Evolutionary conservation across 768 basidiomycete genomes (phyloP), one percentile per base, ranked within the genome.

Genomic region (Termitomyces sp.): DNA sequence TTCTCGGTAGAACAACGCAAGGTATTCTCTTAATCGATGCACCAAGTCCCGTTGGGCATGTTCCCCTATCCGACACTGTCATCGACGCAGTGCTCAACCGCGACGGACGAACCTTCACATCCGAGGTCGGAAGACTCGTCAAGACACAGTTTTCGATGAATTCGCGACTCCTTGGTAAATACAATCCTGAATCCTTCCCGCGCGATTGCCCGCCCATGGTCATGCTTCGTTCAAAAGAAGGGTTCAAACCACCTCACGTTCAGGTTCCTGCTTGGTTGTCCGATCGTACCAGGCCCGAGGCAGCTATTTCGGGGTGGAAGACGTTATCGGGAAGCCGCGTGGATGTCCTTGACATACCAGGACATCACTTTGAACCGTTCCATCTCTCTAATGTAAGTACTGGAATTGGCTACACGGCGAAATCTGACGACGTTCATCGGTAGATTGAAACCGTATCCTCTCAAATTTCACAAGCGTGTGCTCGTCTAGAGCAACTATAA

Each of bases 1-100:
- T 59, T 18, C 70, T 63, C 5, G 81, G 78, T 3, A 59, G 77
- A 9, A 47, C 58, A 1, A 81, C 86, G 20, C 69, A 70, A 48
- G 89, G 86, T 0, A 70, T 90, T 41, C 58, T 89, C 9, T 70
- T 89, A 56, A 83, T 91, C 59, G 89, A 90, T 63, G 75, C 85
- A 0, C 86, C 89, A 0, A 71, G 75, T 53, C 88, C 89, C 0
- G 63, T 73, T 9, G 68, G 74, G n/a, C 75, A 77, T 6, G 72
- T 76, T 2, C 74, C 81, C 7, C 73, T 90, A 32, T 76, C 86
- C 7, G 73, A 77, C 35, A 38, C 72, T 0, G 58, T 88, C 31
- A 75, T 91, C 53, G 70, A 81, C n/a, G 65, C 70, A 48, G 65
- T 78, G 23, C 60, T 79, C n/a, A 64, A 68, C 15, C 64, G 73